phyloP scores from a whole-genome alignment of 2,329 filamentous ascomycete species.

The Claviceps humidiphila region DNA sequence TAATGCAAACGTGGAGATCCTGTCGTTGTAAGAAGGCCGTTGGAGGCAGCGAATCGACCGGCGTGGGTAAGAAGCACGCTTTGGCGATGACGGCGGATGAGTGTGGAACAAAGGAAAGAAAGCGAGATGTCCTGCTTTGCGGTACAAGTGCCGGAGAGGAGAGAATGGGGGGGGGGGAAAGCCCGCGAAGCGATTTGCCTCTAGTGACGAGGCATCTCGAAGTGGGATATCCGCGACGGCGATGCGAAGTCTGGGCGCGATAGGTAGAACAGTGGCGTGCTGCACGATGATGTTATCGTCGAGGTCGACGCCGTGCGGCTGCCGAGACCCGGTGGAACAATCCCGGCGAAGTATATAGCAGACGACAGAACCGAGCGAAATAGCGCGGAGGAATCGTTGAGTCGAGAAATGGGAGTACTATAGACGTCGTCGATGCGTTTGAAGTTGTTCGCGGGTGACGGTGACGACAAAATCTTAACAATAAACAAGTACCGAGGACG shows the following conservation, averaged over 20 bases:
- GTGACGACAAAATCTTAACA: background rate
- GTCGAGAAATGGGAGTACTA: no score
- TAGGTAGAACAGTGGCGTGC: background rate
- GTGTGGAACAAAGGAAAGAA: background rate
- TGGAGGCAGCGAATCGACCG: no score
- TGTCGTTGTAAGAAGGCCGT: background rate
- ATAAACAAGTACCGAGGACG: background rate
- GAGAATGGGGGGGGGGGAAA: no score
- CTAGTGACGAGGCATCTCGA: slow-evolving; percentile 2
- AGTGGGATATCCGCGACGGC: background rate
- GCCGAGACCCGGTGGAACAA: background rate
- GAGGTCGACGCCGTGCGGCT: background rate
- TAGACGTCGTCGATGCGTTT: background rate
- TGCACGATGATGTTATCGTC: background rate
- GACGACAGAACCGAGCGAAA: background rate
- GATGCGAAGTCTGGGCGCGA: background rate
- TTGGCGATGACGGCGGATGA: no score
- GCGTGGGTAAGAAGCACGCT: no score
- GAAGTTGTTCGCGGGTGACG: background rate
- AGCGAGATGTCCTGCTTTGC: background rate
- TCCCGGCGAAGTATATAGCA: background rate
- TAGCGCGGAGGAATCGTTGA: background rate
- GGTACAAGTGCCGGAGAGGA: background rate
- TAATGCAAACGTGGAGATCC: slow-evolving; percentile 26
- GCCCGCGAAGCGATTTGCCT: background rate